Evolutionary conservation across 257 asterid species (phyloP).

Genomic region (Henckelia pumila): DNA sequence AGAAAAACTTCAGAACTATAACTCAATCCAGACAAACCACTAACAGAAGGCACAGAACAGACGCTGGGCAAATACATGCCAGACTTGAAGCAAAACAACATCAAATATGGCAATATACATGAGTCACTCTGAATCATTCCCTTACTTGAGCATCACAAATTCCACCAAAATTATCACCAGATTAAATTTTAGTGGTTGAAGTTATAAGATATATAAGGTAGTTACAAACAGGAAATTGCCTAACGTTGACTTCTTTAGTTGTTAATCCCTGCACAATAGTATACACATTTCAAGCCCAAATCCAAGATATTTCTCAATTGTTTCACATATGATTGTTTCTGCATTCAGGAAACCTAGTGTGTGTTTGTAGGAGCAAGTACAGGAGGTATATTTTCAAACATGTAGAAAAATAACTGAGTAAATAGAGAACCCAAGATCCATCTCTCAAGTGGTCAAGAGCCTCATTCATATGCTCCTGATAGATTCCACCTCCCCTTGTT

Average conservation of each 20-base stretch:
- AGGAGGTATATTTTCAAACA: slow-evolving; percentile 12
- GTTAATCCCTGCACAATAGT: slow-evolving; percentile 12
- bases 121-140: neutral
- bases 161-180: neutral
- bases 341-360: neutral
- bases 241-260: neutral
- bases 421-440: slow-evolving; percentile 83
- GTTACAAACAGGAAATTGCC: neutral
- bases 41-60: neutral
- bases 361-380: neutral
- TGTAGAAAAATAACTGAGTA: slow-evolving; percentile 7
- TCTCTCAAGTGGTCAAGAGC: slow-evolving; percentile 77
- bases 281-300: neutral
- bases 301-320: neutral
- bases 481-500: slow-evolving; percentile 90
- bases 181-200: neutral
- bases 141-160: neutral
- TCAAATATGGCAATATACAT: neutral
- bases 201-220: neutral
- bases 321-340: neutral
- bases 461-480: slow-evolving; percentile 96
- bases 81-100: neutral
- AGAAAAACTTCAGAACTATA: slow-evolving; percentile 19
- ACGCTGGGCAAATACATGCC: slow-evolving; percentile 5
- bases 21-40: slow-evolving; percentile 10